phyloP scores from a whole-genome alignment of 1,139 yeast genomes.

The Kodamaea sp. region DNA sequence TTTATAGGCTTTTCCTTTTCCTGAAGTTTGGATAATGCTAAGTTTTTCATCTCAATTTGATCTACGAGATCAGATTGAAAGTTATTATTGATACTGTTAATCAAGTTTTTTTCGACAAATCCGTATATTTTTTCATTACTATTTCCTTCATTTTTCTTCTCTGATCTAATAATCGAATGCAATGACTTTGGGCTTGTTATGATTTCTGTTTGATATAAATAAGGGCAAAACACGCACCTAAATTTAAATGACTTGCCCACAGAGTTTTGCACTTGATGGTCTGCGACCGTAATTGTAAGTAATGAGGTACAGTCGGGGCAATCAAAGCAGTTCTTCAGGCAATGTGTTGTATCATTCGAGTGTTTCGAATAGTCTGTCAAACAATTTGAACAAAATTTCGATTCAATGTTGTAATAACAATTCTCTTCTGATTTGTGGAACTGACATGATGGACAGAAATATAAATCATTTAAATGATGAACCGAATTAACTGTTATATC shows the following conservation, averaged over 20 bases:
- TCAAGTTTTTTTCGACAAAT: neutral
- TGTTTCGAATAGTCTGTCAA: constrained; percentile 29
- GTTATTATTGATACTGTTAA: neutral
- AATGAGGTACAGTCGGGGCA: constrained; percentile 37
- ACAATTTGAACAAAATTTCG: constrained; percentile 38
- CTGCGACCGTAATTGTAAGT: constrained; percentile 24
- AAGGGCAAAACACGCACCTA: constrained; percentile 31
- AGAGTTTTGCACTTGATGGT: constrained; percentile 16
- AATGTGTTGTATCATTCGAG: constrained; percentile 20
- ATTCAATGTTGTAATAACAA: constrained; percentile 21
- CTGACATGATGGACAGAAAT: constrained; percentile 41
- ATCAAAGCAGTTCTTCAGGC: constrained; percentile 37
- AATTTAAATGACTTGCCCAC: constrained; percentile 35
- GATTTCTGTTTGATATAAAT: constrained; percentile 24
- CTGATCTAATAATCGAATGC: constrained; percentile 24
- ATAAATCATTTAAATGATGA: constrained; percentile 20
- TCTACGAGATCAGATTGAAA: neutral
- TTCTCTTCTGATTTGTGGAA: constrained; percentile 26
- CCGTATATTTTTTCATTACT: constrained; percentile 3
- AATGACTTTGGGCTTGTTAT: constrained; percentile 37
- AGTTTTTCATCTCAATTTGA: constrained; percentile 6
- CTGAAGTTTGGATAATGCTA: constrained; percentile 6
- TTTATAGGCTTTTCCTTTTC: neutral
- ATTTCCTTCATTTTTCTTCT: constrained; percentile 11
- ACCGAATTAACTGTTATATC: constrained; percentile 10